A percentile compares a stretch with the other conserved stretches of the same genome.
Evolutionary conservation across 441 rosid genomes (phyloP).

Genomic region (Syzygium malaccense): DNA sequence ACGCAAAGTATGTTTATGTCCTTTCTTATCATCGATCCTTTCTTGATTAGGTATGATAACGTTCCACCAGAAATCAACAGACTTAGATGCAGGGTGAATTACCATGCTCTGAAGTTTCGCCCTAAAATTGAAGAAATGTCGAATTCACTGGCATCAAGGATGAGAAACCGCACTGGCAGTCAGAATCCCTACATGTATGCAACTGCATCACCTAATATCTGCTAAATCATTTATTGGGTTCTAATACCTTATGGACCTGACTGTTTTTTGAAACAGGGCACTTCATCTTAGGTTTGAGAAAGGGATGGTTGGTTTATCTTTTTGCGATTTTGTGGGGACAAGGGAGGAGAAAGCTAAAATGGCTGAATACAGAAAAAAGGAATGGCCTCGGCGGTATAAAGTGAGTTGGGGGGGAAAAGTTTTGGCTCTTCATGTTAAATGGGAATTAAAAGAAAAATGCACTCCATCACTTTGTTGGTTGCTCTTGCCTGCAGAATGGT

Average conservation of each 20-base stretch:
- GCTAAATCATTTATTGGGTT: neutral
- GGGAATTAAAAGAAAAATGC: neutral
- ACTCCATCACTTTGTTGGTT: neutral
- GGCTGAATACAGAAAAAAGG: constrained; percentile 92
- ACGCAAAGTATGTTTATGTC: neutral
- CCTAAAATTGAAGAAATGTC: constrained; percentile 93
- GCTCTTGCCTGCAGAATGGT: constrained; percentile 62
- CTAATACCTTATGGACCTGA: constrained; percentile 2
- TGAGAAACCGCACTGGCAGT: constrained; percentile 93
- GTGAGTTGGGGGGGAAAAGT: constrained; percentile 22
- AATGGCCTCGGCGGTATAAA: constrained; percentile 99
- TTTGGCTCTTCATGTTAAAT: constrained; percentile 1
- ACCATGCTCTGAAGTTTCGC: constrained; percentile 96
- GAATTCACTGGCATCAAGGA: constrained; percentile 76
- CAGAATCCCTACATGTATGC: constrained; percentile 82
- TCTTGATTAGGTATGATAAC: constrained; percentile 75
- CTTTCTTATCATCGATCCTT: neutral
- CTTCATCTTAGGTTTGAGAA: constrained; percentile 99
- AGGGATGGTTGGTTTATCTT: constrained; percentile 97
- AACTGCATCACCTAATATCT: constrained; percentile 11
- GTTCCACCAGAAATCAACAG: constrained; percentile 96
- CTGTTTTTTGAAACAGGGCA: constrained; percentile 52
- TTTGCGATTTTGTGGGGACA: constrained; percentile 95
- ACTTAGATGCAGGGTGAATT: constrained; percentile 96
- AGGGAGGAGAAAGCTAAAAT: constrained; percentile 93